These are phyloP conservation scores for Volvariella volvacea DNA, from an alignment of 1,284 basidiomycete species.

Conservation along the genomic window DNA sequence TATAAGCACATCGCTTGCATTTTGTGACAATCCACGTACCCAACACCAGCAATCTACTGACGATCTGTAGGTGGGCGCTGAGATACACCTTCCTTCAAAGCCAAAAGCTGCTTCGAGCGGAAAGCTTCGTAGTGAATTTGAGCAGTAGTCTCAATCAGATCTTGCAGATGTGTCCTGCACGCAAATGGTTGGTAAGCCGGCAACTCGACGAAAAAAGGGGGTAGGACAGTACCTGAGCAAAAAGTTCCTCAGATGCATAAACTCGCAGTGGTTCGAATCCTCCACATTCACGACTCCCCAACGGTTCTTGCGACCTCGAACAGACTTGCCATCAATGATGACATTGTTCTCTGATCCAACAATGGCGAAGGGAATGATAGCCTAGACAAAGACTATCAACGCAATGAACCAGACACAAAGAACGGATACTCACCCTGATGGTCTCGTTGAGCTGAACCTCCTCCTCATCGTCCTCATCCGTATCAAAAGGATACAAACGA, in stretches of 20 bases:
- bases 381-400: slow-evolving; percentile 35
- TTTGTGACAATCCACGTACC: no score
- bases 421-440: slow-evolving; percentile 62
- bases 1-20: no score
- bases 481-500: slow-evolving; percentile 94
- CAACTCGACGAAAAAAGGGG: slow-evolving; percentile 2
- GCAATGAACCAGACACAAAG: neutral
- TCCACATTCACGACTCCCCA: slow-evolving; percentile 99
- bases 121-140: slow-evolving; percentile 99
- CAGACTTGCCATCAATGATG: slow-evolving; percentile 92
- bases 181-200: neutral
- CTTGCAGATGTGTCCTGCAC: slow-evolving; percentile 89
- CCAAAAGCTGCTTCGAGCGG: slow-evolving; percentile 94
- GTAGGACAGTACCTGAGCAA: slow-evolving; percentile 62
- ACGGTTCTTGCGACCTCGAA: slow-evolving; percentile 93
- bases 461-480: slow-evolving; percentile 92
- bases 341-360: slow-evolving; percentile 94
- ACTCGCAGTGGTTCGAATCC: slow-evolving; percentile 96
- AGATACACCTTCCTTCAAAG: slow-evolving; percentile 81
- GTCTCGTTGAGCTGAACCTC: slow-evolving; percentile 86
- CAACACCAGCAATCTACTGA: slow-evolving; percentile 11
- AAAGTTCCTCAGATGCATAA: slow-evolving; percentile 96
- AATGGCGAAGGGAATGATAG: slow-evolving; percentile 94
- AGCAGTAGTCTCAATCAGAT: slow-evolving; percentile 97
- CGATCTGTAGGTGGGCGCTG: slow-evolving; percentile 41